These are phyloP conservation scores for Vanderwaltozyma yarrowii DNA, from an alignment of 805 yeast species.

Conservation along the genomic window DNA sequence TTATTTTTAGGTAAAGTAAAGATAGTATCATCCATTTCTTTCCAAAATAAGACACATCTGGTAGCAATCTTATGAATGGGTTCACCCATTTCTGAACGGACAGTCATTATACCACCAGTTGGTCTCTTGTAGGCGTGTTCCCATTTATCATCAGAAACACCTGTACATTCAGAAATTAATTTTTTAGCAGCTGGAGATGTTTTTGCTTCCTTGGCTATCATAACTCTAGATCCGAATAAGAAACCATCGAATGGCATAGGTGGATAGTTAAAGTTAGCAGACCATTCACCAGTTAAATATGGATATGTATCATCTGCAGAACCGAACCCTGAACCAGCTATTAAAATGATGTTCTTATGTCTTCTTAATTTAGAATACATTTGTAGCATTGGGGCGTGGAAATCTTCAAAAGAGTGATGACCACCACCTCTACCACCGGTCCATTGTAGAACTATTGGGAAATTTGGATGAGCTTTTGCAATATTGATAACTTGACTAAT, in stretches of 20 bases:
- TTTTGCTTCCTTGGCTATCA: slow-evolving; percentile 94
- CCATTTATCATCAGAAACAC: slow-evolving; percentile 86
- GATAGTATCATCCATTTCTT: slow-evolving; percentile 89
- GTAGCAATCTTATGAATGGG: slow-evolving; percentile 98
- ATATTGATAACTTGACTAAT: slow-evolving; percentile 77
- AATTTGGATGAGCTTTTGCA: slow-evolving; percentile 89
- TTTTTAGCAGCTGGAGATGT: slow-evolving; percentile 90
- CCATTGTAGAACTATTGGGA: slow-evolving; percentile 98
- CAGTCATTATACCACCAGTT: slow-evolving; percentile 95
- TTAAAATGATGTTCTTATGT: slow-evolving; percentile 75
- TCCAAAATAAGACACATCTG: slow-evolving; percentile 95
- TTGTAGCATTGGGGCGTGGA: slow-evolving; percentile 94
- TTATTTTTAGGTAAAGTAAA: slow-evolving; percentile 86
- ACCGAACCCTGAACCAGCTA: slow-evolving; percentile 99
- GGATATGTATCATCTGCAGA: slow-evolving; percentile 95
- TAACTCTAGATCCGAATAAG: slow-evolving; percentile 89
- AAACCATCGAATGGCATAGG: slow-evolving; percentile 99
- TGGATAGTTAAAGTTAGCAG: slow-evolving; percentile 77
- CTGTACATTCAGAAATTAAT: slow-evolving; percentile 82
- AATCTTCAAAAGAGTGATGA: slow-evolving; percentile 97
- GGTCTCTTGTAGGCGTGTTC: slow-evolving; percentile 89
- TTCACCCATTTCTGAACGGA: slow-evolving; percentile 98
- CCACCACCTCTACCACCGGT: slow-evolving; percentile 99
- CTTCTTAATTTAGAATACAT: slow-evolving; percentile 94
- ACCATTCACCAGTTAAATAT: slow-evolving; percentile 96